These are phyloP conservation scores for Aspergillus phoenicis DNA, from an alignment of 2,329 filamentous ascomycete species.

Conservation along the genomic window DNA sequence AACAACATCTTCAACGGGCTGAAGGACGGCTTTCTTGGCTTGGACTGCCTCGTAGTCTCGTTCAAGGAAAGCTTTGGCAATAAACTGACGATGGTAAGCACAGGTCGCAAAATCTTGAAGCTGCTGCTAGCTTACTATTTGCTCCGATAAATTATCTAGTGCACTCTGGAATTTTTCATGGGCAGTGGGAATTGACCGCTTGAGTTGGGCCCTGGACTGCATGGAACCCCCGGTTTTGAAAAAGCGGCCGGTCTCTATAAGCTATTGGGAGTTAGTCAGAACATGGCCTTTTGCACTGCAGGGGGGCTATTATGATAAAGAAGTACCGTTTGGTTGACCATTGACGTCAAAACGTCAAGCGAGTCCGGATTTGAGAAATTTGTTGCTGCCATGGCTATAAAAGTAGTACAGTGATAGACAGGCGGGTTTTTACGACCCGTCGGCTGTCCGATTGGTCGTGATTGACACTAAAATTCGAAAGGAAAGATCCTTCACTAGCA, in stretches of 20 bases:
- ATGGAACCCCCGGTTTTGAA: slow-evolving; percentile 42
- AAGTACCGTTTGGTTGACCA: slow-evolving; percentile 42
- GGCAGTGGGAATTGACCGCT: slow-evolving; percentile 40
- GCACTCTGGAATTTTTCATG: slow-evolving; percentile 45
- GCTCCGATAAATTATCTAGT: slow-evolving; percentile 44
- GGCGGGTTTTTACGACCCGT: not conserved
- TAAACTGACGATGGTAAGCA: slow-evolving; percentile 34
- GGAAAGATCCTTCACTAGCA: not conserved
- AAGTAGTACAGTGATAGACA: not conserved
- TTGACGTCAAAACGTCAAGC: slow-evolving; percentile 38
- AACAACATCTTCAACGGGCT: slow-evolving; percentile 31
- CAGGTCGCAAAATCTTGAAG: not conserved
- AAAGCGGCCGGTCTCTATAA: slow-evolving; percentile 46
- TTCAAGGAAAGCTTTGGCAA: slow-evolving; percentile 48
- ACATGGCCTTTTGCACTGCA: not conserved
- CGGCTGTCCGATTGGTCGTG: not conserved
- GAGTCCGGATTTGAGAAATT: slow-evolving; percentile 36
- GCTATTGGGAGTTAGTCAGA: slow-evolving; percentile 37
- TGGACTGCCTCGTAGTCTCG: slow-evolving; percentile 43
- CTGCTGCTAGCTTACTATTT: slow-evolving; percentile 40
- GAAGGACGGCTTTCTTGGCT: slow-evolving; percentile 34
- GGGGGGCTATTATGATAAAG: not conserved
- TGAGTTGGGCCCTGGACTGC: slow-evolving; percentile 38
- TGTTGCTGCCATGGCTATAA: slow-evolving; percentile 24
- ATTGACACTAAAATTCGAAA: not conserved